Evolutionary conservation across 768 basidiomycete species (phyloP), one percentile per base, ranked within the genome.

Genomic region (Dioszegia aurantiaca): DNA sequence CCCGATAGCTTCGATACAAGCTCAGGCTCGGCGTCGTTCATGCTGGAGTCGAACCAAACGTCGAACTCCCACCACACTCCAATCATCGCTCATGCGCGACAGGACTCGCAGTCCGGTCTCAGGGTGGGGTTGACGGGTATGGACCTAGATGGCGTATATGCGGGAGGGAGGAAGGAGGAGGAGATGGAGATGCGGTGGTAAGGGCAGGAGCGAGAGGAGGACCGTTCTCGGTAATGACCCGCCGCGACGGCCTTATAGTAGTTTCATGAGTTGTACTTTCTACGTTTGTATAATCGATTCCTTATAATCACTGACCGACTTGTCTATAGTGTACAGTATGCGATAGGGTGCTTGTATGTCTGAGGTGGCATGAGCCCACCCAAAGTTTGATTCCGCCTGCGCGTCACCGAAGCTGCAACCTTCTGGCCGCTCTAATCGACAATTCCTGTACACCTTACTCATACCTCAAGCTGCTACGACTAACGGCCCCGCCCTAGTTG

Each of bases 101-200:
- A 64, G 44, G 63, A 60, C 21, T 59, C 60, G 19, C 56, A 66
- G 40, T 46, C 45, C 16, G 68, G 63, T 24, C 26, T 66, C 21
- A 56, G 63, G 37, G 59, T 60, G 54, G 61, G 60, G 6, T 66
- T 69, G 64, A 49, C 55, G 21, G 60, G 60, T 4, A 58, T 63
- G 62, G 62, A 59, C 9, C 40, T 63, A 8, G 62, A 63, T 36
- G 24, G 46, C 3, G 59, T 65, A 43, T 61, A 33, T 33, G 33
- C 65, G 17, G 28, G 61, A 12, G 26, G 52, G 39, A 33, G 64
- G 21, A 56, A 62, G 21, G 67, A 63, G 41, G 62, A 61, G n/a
- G 40, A 33, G n/a, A 61, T 60, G 2, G 60, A 58, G 21, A 69
- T 69, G 60, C 37, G 68, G 42, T 69, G 68, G 67, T 68, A 48